These are phyloP conservation scores for Craterostigma plantagineum DNA, from an alignment of 257 asterid genomes.

Conservation along the genomic window DNA sequence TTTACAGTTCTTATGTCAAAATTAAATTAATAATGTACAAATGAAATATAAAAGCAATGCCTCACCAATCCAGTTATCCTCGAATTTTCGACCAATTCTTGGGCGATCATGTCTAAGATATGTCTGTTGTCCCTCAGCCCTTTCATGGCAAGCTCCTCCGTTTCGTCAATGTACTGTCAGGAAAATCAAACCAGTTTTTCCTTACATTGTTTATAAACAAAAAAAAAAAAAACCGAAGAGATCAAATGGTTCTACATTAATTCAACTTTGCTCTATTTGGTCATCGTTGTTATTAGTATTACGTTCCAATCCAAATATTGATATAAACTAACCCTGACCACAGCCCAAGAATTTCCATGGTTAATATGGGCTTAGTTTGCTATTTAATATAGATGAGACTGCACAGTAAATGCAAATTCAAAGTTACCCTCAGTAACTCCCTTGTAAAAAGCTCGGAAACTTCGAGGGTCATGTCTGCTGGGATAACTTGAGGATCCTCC, in stretches of 20 bases:
- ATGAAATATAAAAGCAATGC: background rate
- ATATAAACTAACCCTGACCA: no score
- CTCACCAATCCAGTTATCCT: constrained; percentile 91
- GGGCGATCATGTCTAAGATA: constrained; percentile 50
- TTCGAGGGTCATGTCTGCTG: constrained; percentile 77
- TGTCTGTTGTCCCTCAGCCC: constrained; percentile 73
- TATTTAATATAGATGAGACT: no score
- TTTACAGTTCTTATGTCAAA: no score
- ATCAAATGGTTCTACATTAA: no score
- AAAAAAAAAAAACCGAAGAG: constrained; percentile 3
- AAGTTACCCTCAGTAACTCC: constrained; percentile 80
- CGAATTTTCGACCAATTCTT: constrained; percentile 45
- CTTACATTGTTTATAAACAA: no score
- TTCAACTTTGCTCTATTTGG: no score
- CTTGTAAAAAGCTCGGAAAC: constrained; percentile 87
- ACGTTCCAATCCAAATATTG: no score
- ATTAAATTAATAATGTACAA: constrained; percentile 5
- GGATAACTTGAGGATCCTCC: constrained; percentile 88
- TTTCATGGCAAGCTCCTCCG: constrained; percentile 89
- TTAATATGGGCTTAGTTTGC: no score
- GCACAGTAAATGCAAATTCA: constrained; percentile 8
- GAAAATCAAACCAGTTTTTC: constrained; percentile 8
- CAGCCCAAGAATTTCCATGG: no score
- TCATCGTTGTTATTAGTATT: no score
- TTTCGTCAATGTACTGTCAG: constrained; percentile 77